These are phyloP conservation scores for Parafenestella ontariensis DNA, from an alignment of 2,329 filamentous ascomycete genomes.

Conservation along the genomic window DNA sequence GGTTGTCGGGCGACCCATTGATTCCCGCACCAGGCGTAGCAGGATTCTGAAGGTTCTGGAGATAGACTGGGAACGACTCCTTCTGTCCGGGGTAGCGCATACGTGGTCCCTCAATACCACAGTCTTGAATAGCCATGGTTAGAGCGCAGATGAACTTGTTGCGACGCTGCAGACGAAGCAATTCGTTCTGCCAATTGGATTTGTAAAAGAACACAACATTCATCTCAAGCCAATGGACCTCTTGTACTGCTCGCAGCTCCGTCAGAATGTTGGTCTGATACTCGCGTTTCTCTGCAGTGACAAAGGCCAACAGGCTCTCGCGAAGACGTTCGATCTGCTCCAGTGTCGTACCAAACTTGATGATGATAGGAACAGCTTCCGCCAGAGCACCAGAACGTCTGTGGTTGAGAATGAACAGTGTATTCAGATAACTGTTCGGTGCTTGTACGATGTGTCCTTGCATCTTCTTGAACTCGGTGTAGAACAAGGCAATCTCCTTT, in stretches of 20 bases:
- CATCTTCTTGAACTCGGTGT: slow-evolving; percentile 99
- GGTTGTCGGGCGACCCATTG: slow-evolving; percentile 55
- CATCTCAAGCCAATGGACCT: slow-evolving; percentile 84
- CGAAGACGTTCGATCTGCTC: slow-evolving; percentile 85
- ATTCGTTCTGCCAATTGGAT: slow-evolving; percentile 93
- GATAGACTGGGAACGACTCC: slow-evolving; percentile 70
- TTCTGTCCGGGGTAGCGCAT: slow-evolving; percentile 74
- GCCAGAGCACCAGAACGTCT: slow-evolving; percentile 86
- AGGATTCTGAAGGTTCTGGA: slow-evolving; percentile 60
- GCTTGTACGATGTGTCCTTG: slow-evolving; percentile 95
- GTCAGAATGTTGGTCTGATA: slow-evolving; percentile 87
- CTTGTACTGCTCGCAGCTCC: slow-evolving; percentile 78
- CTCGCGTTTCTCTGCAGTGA: slow-evolving; percentile 84
- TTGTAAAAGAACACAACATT: slow-evolving; percentile 99
- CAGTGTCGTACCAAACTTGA: slow-evolving; percentile 87
- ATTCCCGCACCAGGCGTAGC: slow-evolving; percentile 52
- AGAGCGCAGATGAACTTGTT: slow-evolving; percentile 95
- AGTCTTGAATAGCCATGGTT: slow-evolving; percentile 82
- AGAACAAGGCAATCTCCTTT: slow-evolving; percentile 89
- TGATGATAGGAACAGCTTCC: slow-evolving; percentile 81
- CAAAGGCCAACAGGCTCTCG: slow-evolving; percentile 80
- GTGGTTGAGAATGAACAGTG: slow-evolving; percentile 93
- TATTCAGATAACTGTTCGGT: slow-evolving; percentile 92
- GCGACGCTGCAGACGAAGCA: slow-evolving; percentile 84
- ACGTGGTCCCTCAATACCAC: slow-evolving; percentile 84